These are phyloP conservation scores for Aspergillus sp. DNA, from an alignment of 2,329 filamentous ascomycete genomes.

Conservation along the genomic window DNA sequence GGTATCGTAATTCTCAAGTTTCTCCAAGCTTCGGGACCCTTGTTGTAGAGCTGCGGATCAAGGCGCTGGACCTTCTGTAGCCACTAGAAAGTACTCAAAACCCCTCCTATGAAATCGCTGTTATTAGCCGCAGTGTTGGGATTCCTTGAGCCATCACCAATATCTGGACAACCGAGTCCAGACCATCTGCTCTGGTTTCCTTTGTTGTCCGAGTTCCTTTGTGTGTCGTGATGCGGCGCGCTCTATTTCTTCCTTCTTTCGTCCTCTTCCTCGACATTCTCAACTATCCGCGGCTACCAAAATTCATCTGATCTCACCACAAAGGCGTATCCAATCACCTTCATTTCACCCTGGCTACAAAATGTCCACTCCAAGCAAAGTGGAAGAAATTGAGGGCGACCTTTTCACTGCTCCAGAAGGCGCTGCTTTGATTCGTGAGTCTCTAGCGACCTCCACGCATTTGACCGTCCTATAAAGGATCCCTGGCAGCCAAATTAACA, in stretches of 20 bases:
- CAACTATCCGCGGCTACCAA: background rate
- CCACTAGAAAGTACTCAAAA: background rate
- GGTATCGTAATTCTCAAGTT: background rate
- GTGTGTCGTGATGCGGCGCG: no score
- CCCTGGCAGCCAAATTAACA: background rate
- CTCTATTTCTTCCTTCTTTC: no score
- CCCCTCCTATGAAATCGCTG: background rate
- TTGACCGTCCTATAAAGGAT: background rate
- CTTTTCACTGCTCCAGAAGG: slow-evolving; percentile 58
- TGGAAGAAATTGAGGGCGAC: slow-evolving; percentile 48
- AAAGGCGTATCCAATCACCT: background rate
- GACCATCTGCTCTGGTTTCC: background rate
- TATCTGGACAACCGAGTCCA: background rate
- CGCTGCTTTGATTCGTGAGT: slow-evolving; percentile 56
- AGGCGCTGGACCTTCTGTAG: background rate
- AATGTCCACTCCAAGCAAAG: slow-evolving; percentile 16
- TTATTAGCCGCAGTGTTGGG: background rate
- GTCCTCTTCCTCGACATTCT: background rate
- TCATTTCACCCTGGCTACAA: background rate
- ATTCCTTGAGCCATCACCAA: background rate
- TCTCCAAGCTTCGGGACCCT: background rate
- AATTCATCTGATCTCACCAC: background rate
- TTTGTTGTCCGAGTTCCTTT: background rate
- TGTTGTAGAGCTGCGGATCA: background rate
- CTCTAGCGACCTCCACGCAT: background rate